A percentile compares a stretch with the other conserved stretches of the same genome.
These are phyloP conservation scores for Arabis hirsuta DNA, from an alignment of 345 rosid genomes.

Conservation along the genomic window DNA sequence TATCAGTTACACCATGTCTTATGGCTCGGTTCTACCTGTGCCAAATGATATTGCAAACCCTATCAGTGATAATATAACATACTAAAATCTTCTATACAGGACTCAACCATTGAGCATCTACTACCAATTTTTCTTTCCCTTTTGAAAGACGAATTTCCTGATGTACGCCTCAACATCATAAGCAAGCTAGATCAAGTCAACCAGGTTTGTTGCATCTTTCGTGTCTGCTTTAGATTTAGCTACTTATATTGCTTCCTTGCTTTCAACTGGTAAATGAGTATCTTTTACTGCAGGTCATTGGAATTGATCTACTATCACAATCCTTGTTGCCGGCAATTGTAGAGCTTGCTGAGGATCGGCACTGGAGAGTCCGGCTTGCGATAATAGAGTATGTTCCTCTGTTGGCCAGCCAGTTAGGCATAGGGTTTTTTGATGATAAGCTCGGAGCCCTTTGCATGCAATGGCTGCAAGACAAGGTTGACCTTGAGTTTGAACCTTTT, in stretches of 20 bases:
- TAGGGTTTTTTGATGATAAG: slow-evolving; percentile 90
- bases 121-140: slow-evolving; percentile 98
- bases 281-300: slow-evolving; percentile 71
- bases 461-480: slow-evolving; percentile 95
- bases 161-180: slow-evolving; percentile 94
- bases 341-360: slow-evolving; percentile 99
- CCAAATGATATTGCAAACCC: not conserved
- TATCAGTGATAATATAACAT: slow-evolving; percentile 5
- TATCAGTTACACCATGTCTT: slow-evolving; percentile 1
- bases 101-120: slow-evolving; percentile 93
- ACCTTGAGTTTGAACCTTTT: not conserved
- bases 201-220: slow-evolving; percentile 63
- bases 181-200: slow-evolving; percentile 99
- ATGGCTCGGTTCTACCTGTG: not conserved
- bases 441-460: slow-evolving; percentile 97
- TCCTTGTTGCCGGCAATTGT: slow-evolving; percentile 96
- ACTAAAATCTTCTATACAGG: slow-evolving; percentile 50
- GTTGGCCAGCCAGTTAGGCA: slow-evolving; percentile 94
- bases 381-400: slow-evolving; percentile 95
- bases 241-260: not conserved
- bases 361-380: slow-evolving; percentile 99
- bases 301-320: slow-evolving; percentile 93
- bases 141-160: slow-evolving; percentile 98
- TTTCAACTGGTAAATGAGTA: not conserved
- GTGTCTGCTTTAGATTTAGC: not conserved